Conservation (phyloP, 257 asterid species). For the Datura wrightii region DNA sequence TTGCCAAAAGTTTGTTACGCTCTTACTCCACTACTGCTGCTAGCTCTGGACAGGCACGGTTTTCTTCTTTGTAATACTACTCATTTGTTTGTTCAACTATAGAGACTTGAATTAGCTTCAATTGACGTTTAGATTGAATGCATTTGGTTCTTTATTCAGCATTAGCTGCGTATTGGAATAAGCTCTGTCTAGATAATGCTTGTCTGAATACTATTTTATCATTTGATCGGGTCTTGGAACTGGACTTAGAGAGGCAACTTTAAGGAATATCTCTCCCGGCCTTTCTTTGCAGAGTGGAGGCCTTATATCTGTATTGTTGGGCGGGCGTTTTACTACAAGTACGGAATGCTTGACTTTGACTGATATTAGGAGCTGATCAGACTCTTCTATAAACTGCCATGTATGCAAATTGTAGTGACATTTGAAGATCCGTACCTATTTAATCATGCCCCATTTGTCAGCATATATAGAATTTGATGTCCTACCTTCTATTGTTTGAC, state of each 20-base stretch:
- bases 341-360: neutral
- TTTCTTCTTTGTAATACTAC: neutral
- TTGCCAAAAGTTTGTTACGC: constrained; percentile 39
- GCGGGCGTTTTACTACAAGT: neutral
- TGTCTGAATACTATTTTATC: neutral
- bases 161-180: neutral
- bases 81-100: neutral
- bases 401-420: neutral
- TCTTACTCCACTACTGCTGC: constrained; percentile 62
- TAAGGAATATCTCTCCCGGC: neutral
- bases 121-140: neutral
- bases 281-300: constrained; percentile 3
- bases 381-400: neutral
- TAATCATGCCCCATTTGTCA: neutral
- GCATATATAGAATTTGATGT: neutral
- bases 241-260: neutral
- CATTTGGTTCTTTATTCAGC: neutral
- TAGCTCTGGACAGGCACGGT: constrained; percentile 53
- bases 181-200: neutral
- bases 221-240: neutral
- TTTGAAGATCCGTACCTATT: neutral
- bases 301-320: constrained; percentile 13
- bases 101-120: neutral
- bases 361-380: neutral
- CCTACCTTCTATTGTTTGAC: neutral